Base-by-base conservation (phyloP, 371 early-diverging fungal species). In the Mortierella sp. region DNA sequence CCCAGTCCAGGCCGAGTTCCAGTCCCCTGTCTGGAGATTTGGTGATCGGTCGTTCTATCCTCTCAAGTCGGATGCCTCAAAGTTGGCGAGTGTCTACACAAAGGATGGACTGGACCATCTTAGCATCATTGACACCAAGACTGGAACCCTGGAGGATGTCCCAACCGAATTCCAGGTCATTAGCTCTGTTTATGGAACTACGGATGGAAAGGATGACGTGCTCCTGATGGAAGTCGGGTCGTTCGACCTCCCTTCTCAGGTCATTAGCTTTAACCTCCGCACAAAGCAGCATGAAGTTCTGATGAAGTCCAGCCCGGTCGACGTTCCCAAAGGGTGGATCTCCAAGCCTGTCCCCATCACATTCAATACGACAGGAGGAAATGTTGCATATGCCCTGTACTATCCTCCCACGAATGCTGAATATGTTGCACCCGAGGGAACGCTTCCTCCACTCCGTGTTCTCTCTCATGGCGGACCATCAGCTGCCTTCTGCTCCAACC, bases 381-480 rank as follows among this genome's bases (percentile, higher is more conserved):
- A 18, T 47, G 68, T 67, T 11, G 90, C 89, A 0, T 92, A 88
- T 48, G 89, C 87, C 16, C 87, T 83, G 52, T 90, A 81, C 65
- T 94, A 93, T 61, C 82, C 85, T 26, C 94, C 94, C 4, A 85
- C 87, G 23, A 93, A 92, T 64, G 85, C 84, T 7, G 72, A 87
- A 23, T 90, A 84, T 65, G 56, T 69, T 15, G 87, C 86, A 6
- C 84, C 84, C 2, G 80, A 76, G 12, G 90, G 84, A 15, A 82
- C 83, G 52, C 80, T 84, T 37, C 93, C 94, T 16, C 93, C 94
- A 18, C 76, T 93, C 30, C 83, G 90, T 26, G 89, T 92, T 15
- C 62, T 90, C 28, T 86, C 87, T 43, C 94, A 94, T 57, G 94
- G 94, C 29, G 94, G 94, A 0, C 94, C 94, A 3, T 93, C 92